A percentile compares a stretch with the other conserved stretches of the same genome.
Conservation (phyloP, 768 basidiomycete species). For the Naganishia friedmannii region DNA sequence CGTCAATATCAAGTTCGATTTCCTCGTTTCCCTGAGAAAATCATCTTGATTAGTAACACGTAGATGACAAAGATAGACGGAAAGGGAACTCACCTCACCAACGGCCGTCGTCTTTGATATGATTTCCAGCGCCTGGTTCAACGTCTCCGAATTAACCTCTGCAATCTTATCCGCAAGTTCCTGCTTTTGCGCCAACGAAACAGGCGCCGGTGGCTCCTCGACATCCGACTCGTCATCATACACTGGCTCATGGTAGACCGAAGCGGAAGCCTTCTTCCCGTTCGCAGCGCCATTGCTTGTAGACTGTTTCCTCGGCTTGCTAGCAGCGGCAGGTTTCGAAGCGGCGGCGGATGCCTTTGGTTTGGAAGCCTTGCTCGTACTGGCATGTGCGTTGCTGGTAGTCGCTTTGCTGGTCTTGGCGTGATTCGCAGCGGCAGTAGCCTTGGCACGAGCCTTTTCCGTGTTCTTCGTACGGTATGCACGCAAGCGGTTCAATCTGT, state of each 20-base stretch:
- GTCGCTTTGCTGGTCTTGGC: conserved; percentile 34
- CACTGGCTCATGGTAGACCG: conserved; percentile 8
- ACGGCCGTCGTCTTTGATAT: conserved; percentile 94
- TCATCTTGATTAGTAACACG: neutral
- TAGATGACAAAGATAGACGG: neutral
- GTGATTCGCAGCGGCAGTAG: conserved; percentile 10
- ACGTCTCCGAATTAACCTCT: conserved; percentile 72
- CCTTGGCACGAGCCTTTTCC: conserved; percentile 22
- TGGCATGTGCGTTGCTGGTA: conserved; percentile 1
- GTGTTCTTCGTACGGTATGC: conserved; percentile 24
- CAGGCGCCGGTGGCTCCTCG: conserved; percentile 34
- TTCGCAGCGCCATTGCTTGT: conserved; percentile 21
- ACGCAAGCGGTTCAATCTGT: conserved; percentile 3
- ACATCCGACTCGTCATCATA: conserved; percentile 42
- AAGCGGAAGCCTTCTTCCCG: conserved; percentile 27
- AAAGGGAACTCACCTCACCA: conserved; percentile 69
- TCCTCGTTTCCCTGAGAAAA: conserved; percentile 62
- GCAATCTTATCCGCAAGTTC: conserved; percentile 92
- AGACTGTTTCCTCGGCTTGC: conserved; percentile 39
- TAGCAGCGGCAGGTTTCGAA: neutral
- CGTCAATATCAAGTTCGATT: conserved; percentile 96
- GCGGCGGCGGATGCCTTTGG: conserved; percentile 3
- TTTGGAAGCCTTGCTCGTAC: conserved; percentile 17
- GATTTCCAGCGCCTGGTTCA: conserved; percentile 89
- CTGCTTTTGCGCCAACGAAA: conserved; percentile 96